Evolutionary conservation across 371 early-diverging fungal species (phyloP).

Genomic region (Mortierella sp.): DNA sequence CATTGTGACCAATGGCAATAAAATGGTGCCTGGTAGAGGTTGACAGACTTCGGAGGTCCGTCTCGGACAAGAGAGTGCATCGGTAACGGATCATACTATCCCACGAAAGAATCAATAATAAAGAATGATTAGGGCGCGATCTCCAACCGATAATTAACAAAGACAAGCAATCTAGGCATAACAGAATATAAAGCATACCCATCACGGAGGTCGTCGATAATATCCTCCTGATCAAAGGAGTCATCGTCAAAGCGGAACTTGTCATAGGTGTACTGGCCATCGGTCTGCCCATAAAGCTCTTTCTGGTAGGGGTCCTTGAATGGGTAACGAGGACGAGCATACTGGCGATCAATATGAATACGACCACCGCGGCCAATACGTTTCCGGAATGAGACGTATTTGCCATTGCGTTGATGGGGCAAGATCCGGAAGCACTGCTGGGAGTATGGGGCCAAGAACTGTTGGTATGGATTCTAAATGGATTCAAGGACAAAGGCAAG

Average conservation of each 20-base stretch:
- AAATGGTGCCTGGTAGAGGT: constrained; percentile 51
- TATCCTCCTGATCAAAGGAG: constrained; percentile 60
- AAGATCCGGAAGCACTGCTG: constrained; percentile 54
- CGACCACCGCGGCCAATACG: constrained; percentile 73
- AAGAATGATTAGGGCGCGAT: background rate
- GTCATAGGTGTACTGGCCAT: constrained; percentile 46
- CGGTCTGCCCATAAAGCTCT: constrained; percentile 34
- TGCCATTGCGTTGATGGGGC: constrained; percentile 41
- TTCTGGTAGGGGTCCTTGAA: constrained; percentile 34
- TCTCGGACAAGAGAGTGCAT: constrained; percentile 58
- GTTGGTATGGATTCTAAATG: constrained; percentile 61
- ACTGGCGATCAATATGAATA: constrained; percentile 63
- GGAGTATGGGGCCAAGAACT: constrained; percentile 50
- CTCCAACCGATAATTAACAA: background rate
- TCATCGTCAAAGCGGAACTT: constrained; percentile 61
- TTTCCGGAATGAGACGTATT: constrained; percentile 56
- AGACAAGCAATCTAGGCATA: constrained; percentile 14
- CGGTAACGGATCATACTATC: constrained; percentile 60
- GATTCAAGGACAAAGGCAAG: background rate
- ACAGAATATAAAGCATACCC: constrained; percentile 28
- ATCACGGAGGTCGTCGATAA: constrained; percentile 59
- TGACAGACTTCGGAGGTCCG: constrained; percentile 61
- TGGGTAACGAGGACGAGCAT: constrained; percentile 19
- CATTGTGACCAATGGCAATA: constrained; percentile 26
- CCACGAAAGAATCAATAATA: constrained; percentile 1